Evolutionary conservation across 2,329 filamentous ascomycete genomes (phyloP).

Genomic region (Rutstroemia sp.): DNA sequence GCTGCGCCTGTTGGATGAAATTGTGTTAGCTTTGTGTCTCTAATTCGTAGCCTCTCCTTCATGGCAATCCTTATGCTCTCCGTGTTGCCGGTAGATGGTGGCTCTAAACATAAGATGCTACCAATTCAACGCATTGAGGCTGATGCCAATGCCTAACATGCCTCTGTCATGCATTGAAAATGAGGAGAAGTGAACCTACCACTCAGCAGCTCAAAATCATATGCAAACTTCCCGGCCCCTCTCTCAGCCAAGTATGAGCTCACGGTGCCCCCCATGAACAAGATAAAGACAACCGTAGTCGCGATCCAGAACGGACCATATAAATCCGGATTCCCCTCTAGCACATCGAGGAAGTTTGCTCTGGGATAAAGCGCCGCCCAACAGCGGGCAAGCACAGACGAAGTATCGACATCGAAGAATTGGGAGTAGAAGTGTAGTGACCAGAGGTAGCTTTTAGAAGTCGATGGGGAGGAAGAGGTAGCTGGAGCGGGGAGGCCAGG

Average conservation of each 20-base stretch:
- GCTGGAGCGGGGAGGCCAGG: constrained; percentile 48
- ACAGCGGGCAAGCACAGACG: constrained; percentile 79
- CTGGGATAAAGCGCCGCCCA: constrained; percentile 83
- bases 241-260: constrained; percentile 75
- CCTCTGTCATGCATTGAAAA: neutral
- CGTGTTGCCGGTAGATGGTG: too few species aligned
- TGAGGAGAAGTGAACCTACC: constrained; percentile 39
- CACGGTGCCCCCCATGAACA: constrained; percentile 93
- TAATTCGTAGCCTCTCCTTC: too few species aligned
- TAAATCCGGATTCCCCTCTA: constrained; percentile 93
- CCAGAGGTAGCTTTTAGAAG: constrained; percentile 85
- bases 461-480: constrained; percentile 40
- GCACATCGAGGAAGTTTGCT: constrained; percentile 90
- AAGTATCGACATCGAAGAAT: constrained; percentile 98
- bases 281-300: constrained; percentile 89
- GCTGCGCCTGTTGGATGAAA: constrained; percentile 55
- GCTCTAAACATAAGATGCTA: too few species aligned
- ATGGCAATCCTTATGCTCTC: too few species aligned
- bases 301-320: constrained; percentile 99
- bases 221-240: constrained; percentile 68
- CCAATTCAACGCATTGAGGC: too few species aligned
- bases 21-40: neutral
- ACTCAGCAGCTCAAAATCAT: constrained; percentile 84
- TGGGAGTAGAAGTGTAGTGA: constrained; percentile 88
- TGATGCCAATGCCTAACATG: neutral